Evolutionary conservation across 352 stramenopile genomes (phyloP), one percentile per base, ranked within the genome.

Genomic region (Pythium dissotocum): DNA sequence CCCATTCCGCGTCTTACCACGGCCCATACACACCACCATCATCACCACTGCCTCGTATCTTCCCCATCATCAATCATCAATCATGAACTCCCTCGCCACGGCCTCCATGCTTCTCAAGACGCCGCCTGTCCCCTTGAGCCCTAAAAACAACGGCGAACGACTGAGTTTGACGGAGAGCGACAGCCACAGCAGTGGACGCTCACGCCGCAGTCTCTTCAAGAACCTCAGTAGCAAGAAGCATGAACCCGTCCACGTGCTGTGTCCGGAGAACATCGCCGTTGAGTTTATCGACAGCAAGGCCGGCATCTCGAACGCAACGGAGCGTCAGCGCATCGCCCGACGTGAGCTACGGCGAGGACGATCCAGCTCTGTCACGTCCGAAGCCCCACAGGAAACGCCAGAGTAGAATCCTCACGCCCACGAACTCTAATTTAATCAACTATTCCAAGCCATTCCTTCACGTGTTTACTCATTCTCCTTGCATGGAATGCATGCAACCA

Each of bases 221-320:
- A 12, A 16, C 14, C 16, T 65, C 13, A 44, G 33, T 9, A 26
- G 42, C 58, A 64, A 64, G 60, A 59, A 60, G 36, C 1, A 60
- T 6, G 51, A 40, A 13, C 4, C 51, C 21, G 51, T 66, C n/a
- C 35, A 52, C 52, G 52, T 67, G 28, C 51, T 67, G 38, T 60
- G 61, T 33, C 61, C 61, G 7, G 61, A 67, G 16, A 28, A 61
- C 18, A 30, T 67, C 26, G 38, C 51, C 28, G 61, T 58, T 13
- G 54, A 53, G 63, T 63, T 69, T 33, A 69, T 69, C 16, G 63
- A 63, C 44, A 63, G 63, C 55, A 69, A 63, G 33, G 54, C 55
- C 16, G 35, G 44, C 44, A 63, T 63, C 16, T 46, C 24, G 16
- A 63, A 38, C 63, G 5, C 18, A 21, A n/a, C 4, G 3, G 63